Conservation (phyloP, 495 filamentous ascomycete genomes). For the Xylaria palmicola region DNA sequence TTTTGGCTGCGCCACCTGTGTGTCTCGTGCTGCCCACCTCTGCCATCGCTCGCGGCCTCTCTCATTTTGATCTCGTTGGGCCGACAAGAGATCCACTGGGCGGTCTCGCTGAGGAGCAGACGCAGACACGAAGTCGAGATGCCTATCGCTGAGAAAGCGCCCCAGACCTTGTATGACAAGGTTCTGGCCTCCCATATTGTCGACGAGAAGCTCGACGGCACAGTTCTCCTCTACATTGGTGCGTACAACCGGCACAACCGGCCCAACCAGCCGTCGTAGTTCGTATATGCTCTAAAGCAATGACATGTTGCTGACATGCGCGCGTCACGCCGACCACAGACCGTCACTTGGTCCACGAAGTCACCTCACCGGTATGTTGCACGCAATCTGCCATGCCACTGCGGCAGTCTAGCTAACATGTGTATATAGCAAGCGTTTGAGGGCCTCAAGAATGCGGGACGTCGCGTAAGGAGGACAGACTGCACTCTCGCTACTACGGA, state of each 20-base stretch:
- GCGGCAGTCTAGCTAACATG: conserved; percentile 10
- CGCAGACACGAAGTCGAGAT: conserved; percentile 50
- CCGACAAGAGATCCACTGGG: background rate
- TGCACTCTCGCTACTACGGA: conserved; percentile 96
- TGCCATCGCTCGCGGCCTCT: background rate
- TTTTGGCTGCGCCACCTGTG: background rate
- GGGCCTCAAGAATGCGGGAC: conserved; percentile 80
- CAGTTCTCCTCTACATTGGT: conserved; percentile 90
- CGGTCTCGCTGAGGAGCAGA: background rate
- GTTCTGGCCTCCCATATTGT: conserved; percentile 92
- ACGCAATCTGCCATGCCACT: background rate
- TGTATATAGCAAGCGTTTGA: conserved; percentile 85
- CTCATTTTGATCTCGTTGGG: background rate
- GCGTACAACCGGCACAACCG: conserved; percentile 24
- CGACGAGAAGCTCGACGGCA: conserved; percentile 89
- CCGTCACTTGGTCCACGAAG: conserved; percentile 95
- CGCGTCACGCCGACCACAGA: conserved; percentile 47
- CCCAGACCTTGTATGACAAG: conserved; percentile 96
- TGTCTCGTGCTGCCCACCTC: background rate
- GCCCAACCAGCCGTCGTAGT: background rate
- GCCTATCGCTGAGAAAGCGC: conserved; percentile 73
- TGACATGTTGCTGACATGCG: conserved; percentile 17
- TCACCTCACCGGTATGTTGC: conserved; percentile 79
- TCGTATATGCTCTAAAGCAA: background rate
- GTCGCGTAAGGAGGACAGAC: conserved; percentile 87